Evolutionary conservation across 2,329 filamentous ascomycete species (phyloP), one percentile per base, ranked within the genome.

Genomic region (Ceratocystis cubensis): DNA sequence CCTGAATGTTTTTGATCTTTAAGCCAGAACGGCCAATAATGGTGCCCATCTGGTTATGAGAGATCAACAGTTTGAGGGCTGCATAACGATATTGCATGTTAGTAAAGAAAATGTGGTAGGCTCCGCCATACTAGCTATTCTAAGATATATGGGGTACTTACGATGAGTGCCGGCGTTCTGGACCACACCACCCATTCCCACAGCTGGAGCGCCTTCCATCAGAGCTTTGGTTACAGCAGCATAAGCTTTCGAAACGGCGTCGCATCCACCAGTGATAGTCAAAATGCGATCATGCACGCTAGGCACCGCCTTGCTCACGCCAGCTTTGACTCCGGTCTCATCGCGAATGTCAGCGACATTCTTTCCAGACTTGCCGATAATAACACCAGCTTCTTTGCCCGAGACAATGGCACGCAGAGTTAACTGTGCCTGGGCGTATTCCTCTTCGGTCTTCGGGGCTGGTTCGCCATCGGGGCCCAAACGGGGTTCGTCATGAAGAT

Each of bases 1-100:
- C 94, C 76, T 99, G 94, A 71, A 99, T 99, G 76, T 96, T 90
- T 83, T 99, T 99, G 82, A 99, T 99, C 82, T 97, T 99, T 71
- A 96, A 82, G 68, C 94, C 94, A 76, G 95, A 89, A 71, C 91
- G 87, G 73, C 94, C 94, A 74, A 99, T 99, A 79, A 99, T 96
- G 73, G 94, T 99, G 69, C 94, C 94, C 94, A 99, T 99, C 79
- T 99, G 94, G 77, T 97, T 97, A 81, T 99, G 93, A 44, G 94
- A 99, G 77, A 99, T 97, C 75, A 99, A 87, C 41, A 99, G 87
- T 75, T 96, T 96, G 76, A 99, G 89, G 69, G 94, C 94, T 99
- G 71, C 7, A 37, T 10, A 2, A 22, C n/a, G 25, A 41, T 22
- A 30, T 25, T 17, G n/a, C 6, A 3, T 45, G 33, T 66, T 63